Conservation (phyloP, 2,329 filamentous ascomycete genomes). For the Ceratocystiopsis brevicomis region DNA sequence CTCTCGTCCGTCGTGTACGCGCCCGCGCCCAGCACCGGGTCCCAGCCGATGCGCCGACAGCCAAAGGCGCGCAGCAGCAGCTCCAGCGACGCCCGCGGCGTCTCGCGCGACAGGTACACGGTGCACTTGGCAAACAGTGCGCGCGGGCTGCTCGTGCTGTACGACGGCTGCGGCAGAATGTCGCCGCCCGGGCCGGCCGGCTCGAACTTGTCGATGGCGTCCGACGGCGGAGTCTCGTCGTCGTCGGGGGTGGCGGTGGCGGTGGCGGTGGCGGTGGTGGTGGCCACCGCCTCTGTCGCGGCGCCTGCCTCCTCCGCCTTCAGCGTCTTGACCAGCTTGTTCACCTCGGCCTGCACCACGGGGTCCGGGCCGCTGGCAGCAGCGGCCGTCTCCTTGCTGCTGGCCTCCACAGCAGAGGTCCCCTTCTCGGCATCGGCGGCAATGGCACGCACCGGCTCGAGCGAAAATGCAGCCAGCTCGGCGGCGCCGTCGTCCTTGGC, state of each 20-base stretch:
- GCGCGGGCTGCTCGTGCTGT: constrained; percentile 45
- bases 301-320: constrained; percentile 23
- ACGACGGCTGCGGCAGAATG: constrained; percentile 58
- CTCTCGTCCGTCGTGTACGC: constrained; percentile 80
- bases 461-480: constrained; percentile 75
- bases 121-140: constrained; percentile 77
- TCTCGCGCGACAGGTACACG: constrained; percentile 85
- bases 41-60: constrained; percentile 92
- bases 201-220: constrained; percentile 80
- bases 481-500: constrained; percentile 75
- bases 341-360: constrained; percentile 44
- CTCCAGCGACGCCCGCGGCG: constrained; percentile 74
- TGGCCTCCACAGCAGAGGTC: constrained; percentile 18
- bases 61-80: constrained; percentile 88
- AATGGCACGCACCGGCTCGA: constrained; percentile 54
- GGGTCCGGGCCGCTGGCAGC: constrained; percentile 34
- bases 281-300: constrained; percentile 19
- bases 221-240: constrained; percentile 28
- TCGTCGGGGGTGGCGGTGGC: constrained; percentile 24
- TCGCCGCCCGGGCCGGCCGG: constrained; percentile 70
- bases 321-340: constrained; percentile 50
- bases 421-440: constrained; percentile 35
- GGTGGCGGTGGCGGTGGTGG: constrained; percentile 23
- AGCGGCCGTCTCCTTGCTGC: constrained; percentile 14
- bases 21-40: constrained; percentile 72